Conservation (phyloP, 805 yeast genomes). For the Candida caryicola region DNA sequence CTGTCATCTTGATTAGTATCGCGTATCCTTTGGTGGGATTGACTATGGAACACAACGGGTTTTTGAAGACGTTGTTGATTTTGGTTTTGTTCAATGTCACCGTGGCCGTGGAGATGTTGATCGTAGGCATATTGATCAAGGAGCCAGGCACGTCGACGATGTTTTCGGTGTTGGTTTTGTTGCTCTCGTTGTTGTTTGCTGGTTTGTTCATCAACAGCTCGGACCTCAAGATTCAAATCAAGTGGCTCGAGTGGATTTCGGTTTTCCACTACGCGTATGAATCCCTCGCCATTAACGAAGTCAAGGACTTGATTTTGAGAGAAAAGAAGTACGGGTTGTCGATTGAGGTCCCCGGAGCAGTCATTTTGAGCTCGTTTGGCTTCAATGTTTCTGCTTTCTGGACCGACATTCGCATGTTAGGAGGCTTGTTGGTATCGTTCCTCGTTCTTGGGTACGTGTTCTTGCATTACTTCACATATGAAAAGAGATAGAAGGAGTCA, state of each 20-base stretch:
- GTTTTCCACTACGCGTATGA: constrained; percentile 96
- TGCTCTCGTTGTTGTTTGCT: constrained; percentile 87
- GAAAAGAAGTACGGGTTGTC: constrained; percentile 91
- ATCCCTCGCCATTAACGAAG: constrained; percentile 89
- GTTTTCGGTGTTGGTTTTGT: constrained; percentile 75
- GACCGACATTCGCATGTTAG: constrained; percentile 61
- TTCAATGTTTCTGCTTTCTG: constrained; percentile 77
- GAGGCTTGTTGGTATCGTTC: constrained; percentile 56
- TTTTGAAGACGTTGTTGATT: constrained; percentile 64
- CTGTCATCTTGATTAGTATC: constrained; percentile 72
- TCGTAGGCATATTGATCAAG: constrained; percentile 81
- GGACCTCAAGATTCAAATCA: constrained; percentile 48
- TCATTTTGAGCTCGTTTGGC: constrained; percentile 92
- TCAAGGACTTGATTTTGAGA: constrained; percentile 73
- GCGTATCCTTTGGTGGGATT: constrained; percentile 90
- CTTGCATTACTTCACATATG: constrained; percentile 70
- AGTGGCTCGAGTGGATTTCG: constrained; percentile 78
- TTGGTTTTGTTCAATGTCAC: constrained; percentile 83
- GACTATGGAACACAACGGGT: constrained; percentile 72
- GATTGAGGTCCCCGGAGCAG: constrained; percentile 97
- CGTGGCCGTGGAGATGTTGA: constrained; percentile 76
- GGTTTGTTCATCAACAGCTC: constrained; percentile 91
- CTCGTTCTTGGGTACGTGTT: constrained; percentile 70
- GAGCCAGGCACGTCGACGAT: constrained; percentile 93
- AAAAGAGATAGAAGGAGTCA: too few species aligned